Percentiles rank a stretch among this genome's conserved stretches.
Evolutionary conservation across 192 early-diverging fungal species (phyloP).

Genomic region (Podila epicladia): DNA sequence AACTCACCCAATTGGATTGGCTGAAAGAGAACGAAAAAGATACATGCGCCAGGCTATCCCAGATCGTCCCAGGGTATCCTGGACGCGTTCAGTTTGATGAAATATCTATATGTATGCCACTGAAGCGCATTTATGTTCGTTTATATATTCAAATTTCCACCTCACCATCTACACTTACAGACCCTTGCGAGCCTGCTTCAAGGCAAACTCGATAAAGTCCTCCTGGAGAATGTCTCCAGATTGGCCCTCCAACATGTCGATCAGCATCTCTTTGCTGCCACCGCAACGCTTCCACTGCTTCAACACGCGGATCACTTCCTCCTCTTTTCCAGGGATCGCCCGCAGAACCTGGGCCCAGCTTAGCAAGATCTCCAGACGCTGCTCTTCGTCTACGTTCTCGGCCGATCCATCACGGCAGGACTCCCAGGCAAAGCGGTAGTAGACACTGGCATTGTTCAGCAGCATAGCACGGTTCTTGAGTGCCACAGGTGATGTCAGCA

Average conservation of each 20-base stretch:
- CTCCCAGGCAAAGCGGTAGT: conserved; percentile 61
- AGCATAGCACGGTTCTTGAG: conserved; percentile 56
- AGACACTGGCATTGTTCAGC: conserved; percentile 62
- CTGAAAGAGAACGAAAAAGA: too few species aligned
- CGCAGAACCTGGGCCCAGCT: conserved; percentile 45
- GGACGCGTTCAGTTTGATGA: too few species aligned
- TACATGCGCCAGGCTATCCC: too few species aligned
- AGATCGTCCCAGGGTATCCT: too few species aligned
- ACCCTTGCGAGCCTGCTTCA: conserved; percentile 27
- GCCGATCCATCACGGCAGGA: conserved; percentile 46
- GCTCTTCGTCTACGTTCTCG: conserved; percentile 57
- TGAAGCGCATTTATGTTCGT: too few species aligned
- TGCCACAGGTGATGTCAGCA: conserved; percentile 47
- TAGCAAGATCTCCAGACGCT: conserved; percentile 44
- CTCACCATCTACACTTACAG: not conserved
- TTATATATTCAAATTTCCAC: not conserved
- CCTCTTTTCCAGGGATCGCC: conserved; percentile 43
- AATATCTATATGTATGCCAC: not conserved
- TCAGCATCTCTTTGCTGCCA: conserved; percentile 36
- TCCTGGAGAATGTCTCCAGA: conserved; percentile 37
- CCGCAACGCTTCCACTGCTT: conserved; percentile 49
- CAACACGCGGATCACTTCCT: conserved; percentile 40
- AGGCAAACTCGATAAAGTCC: conserved; percentile 43
- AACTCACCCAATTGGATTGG: not conserved
- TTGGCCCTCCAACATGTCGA: conserved; percentile 25